Base-by-base conservation (phyloP, 2,329 filamentous ascomycete genomes). In the Trichophyton equinum region DNA sequence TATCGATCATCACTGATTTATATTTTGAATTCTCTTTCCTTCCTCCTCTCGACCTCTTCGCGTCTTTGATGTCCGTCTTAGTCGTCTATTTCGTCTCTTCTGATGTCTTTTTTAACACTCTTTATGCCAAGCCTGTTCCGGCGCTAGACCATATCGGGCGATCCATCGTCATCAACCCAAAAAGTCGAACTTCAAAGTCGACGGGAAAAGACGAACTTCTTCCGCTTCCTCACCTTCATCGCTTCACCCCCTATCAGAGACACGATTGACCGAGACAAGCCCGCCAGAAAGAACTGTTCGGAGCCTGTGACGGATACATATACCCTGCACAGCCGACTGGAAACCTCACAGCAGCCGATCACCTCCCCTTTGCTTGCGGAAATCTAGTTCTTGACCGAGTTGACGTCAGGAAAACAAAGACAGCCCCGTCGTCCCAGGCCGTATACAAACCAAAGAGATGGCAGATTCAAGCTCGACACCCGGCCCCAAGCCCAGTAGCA, bases 401-500 rank as follows among this genome's bases (percentile, higher is more conserved):
- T 57, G 55, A 57, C 30, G 55, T 42, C 30, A 57, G 22, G 55
- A 22, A 20, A n/a, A 7, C 18, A 18, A 25, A 40, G 22, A n/a
- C n/a, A 7, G 33, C 11, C 13, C 38, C 38, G 27, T 40, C 9
- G n/a, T 57, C n/a, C 13, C 44, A 27, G 55, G 13, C 38, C 55
- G 20, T 40, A 44, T 44, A 44, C 40, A 6, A 18, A 44, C 15
- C 40, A 27, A 42, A 57, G 20, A 15, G 30, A 92, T 91, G 88
- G 84, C 87, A 72, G 88, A 91, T 74, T 79, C 84, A 72, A 84
- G 83, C 68, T 80, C 82, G 72, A 76, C 79, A 68, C 74, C 77
- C 68, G 81, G 85, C 69, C 88, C 90, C 64, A 99, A 97, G 80
- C 94, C 94, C 65, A 97, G 91, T 82, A 97, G 91, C 85, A 99